Conservation (phyloP, 2,329 filamentous ascomycete genomes). For the Dryadomyces sulphureus region DNA sequence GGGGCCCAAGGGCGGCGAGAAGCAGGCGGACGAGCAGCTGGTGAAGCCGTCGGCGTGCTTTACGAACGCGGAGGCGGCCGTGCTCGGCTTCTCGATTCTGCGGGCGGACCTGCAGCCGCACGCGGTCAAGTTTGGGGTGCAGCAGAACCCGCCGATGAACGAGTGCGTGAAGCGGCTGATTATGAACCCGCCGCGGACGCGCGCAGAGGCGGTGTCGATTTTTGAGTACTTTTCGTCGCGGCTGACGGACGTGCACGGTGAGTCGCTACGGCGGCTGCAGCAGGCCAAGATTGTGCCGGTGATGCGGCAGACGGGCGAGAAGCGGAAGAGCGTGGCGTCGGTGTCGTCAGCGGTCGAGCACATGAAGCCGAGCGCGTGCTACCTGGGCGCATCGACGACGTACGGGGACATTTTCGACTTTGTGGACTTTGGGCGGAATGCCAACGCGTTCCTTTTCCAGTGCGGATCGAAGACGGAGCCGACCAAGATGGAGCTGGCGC, state of each 20-base stretch:
- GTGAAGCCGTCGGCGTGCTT: slow-evolving; percentile 67
- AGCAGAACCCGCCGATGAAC: slow-evolving; percentile 62
- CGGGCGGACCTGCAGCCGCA: slow-evolving; percentile 63
- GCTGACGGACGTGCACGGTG: slow-evolving; percentile 54
- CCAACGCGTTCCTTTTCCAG: slow-evolving; percentile 75
- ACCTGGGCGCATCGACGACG: slow-evolving; percentile 53
- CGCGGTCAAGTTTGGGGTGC: slow-evolving; percentile 73
- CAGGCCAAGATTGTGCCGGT: slow-evolving; percentile 62
- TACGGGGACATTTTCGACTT: slow-evolving; percentile 95
- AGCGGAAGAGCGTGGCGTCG: not conserved
- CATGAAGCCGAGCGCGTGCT: slow-evolving; percentile 59
- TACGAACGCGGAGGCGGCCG: slow-evolving; percentile 58
- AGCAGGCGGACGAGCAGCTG: slow-evolving; percentile 36
- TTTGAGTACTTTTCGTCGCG: slow-evolving; percentile 78
- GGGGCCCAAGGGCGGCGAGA: not conserved
- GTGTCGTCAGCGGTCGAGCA: slow-evolving; percentile 24
- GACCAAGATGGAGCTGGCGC: slow-evolving; percentile 70
- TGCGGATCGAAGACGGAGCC: slow-evolving; percentile 88
- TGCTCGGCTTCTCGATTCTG: slow-evolving; percentile 72
- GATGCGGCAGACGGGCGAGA: not conserved
- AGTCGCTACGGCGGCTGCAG: slow-evolving; percentile 43
- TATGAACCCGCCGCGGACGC: slow-evolving; percentile 53
- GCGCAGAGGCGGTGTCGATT: slow-evolving; percentile 49
- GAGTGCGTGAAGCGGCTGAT: slow-evolving; percentile 64
- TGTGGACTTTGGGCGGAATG: slow-evolving; percentile 79